Base-by-base conservation (phyloP, 176 grass and related monocot species). In the Dactylis glomerata region DNA sequence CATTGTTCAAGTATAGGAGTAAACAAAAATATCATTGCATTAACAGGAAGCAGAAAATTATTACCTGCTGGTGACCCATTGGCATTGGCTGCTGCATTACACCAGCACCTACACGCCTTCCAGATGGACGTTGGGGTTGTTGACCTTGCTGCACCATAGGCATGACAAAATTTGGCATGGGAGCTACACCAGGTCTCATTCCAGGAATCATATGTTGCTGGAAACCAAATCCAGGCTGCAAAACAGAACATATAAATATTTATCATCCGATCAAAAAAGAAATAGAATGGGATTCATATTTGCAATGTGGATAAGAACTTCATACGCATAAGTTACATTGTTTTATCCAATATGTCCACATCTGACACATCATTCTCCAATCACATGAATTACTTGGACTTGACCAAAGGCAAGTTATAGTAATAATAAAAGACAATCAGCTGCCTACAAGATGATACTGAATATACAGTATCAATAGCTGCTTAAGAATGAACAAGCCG, bases 61-160 rank as follows among this genome's bases (percentile, higher is more conserved):
- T 66, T 74, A 86, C 91, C 81, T 93, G 88, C 84, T 90, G 87
- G 45, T 89, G 91, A 65, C 89, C 62, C 79, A 86, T 58, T 61
- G 85, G 85, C 86, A 91, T 77, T 26, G 82, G 82, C 81, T 93
- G 92, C 82, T 93, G 92, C 72, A 81, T 77, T 85, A 75, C 73
- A 80, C 78, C 88, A 36, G 73, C 78, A 33, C 88, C 88, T 80
- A 85, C 62, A 23, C 86, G 88, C 28, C 92, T 83, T 58, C 85
- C 82, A 76, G 78, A 80, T 51, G 88, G 88, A 7, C 88, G 86
- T 62, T 84, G 92, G 22, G 56, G 79, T 61, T 93, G 85, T 27
- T 93, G 92, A 56, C 88, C 88, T 88, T 93, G 92, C 45, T 93
- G 92, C 31, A 93, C 92, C 71, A 90, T 69, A 37, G 92, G 92